Percentiles rank a stretch among this genome's conserved stretches.
Evolutionary conservation across 495 filamentous ascomycete species (phyloP).

Genomic region (Aspergillus haitiensis): DNA sequence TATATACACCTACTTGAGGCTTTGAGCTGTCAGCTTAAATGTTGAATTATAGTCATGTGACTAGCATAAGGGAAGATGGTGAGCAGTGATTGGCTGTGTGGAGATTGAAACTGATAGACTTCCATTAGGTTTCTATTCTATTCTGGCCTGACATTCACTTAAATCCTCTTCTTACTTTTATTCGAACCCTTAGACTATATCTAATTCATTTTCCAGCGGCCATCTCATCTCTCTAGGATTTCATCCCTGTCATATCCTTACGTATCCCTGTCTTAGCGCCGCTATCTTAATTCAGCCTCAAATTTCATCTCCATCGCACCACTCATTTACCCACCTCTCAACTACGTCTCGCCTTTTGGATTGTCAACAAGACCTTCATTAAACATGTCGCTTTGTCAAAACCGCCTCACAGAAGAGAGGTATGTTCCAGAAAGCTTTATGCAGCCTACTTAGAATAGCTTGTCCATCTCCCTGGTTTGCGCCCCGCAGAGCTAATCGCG

Average conservation of each 20-base stretch:
- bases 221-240: conserved; percentile 8
- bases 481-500: conserved; percentile 22
- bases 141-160: conserved; percentile 11
- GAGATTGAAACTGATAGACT: conserved; percentile 15
- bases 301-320: background rate
- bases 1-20: no score
- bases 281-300: conserved; percentile 12
- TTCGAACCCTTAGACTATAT: background rate
- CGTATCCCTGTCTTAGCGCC: background rate
- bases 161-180: background rate
- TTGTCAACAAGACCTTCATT: background rate
- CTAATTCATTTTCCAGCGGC: background rate
- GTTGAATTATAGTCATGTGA: conserved; percentile 14
- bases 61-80: background rate
- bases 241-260: conserved; percentile 7
- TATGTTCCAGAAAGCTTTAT: conserved; percentile 38
- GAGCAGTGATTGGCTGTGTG: conserved; percentile 24
- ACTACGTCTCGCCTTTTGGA: background rate
- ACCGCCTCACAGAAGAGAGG: conserved; percentile 90
- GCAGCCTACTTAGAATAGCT: background rate
- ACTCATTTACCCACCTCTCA: background rate
- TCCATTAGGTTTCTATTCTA: conserved; percentile 7
- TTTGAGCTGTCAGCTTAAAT: background rate
- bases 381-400: conserved; percentile 82
- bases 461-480: background rate